Percentiles rank a stretch among this genome's conserved stretches.
phyloP scores from a whole-genome alignment of 2,329 filamentous ascomycete genomes.

The Aspergillus versicolor region DNA sequence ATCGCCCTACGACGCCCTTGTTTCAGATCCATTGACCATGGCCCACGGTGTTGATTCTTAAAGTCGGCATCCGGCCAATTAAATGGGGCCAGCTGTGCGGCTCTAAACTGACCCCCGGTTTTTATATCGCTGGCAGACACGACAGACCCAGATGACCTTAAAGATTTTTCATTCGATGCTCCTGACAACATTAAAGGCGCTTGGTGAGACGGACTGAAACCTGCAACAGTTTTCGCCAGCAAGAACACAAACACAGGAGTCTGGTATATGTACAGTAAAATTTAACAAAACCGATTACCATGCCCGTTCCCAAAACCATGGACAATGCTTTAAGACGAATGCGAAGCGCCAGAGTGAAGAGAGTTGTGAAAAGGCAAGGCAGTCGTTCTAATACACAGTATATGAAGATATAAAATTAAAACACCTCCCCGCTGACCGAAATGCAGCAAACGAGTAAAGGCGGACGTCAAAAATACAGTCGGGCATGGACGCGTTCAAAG shows the following conservation, averaged over 20 bases:
- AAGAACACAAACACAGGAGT: slow-evolving; percentile 31
- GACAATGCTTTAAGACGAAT: slow-evolving; percentile 41
- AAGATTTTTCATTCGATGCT: slow-evolving; percentile 22
- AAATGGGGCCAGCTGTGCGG: too few relatives aligned
- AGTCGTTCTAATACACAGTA: slow-evolving; percentile 41
- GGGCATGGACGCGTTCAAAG: slow-evolving; percentile 38
- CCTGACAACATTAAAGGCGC: slow-evolving; percentile 31
- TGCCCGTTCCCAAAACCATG: slow-evolving; percentile 39
- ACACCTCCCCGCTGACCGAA: slow-evolving; percentile 27
- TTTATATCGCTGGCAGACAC: too few relatives aligned
- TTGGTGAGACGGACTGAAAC: slow-evolving; percentile 24
- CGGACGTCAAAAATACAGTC: slow-evolving; percentile 19
- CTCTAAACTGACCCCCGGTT: too few relatives aligned
- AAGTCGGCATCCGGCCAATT: too few relatives aligned
- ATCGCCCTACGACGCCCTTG: too few relatives aligned
- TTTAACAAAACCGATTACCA: slow-evolving; percentile 41
- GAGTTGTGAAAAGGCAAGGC: slow-evolving; percentile 29
- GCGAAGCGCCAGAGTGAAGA: slow-evolving; percentile 47
- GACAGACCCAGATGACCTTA: neutral
- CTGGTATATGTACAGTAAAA: slow-evolving; percentile 45
- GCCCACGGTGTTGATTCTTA: too few relatives aligned
- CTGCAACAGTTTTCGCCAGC: slow-evolving; percentile 25
- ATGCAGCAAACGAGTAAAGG: slow-evolving; percentile 18
- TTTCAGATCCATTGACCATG: too few relatives aligned
- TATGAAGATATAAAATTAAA: slow-evolving; percentile 28